phyloP scores from a whole-genome alignment of 2,329 filamentous ascomycete genomes.

The Penicillium concentricum region DNA sequence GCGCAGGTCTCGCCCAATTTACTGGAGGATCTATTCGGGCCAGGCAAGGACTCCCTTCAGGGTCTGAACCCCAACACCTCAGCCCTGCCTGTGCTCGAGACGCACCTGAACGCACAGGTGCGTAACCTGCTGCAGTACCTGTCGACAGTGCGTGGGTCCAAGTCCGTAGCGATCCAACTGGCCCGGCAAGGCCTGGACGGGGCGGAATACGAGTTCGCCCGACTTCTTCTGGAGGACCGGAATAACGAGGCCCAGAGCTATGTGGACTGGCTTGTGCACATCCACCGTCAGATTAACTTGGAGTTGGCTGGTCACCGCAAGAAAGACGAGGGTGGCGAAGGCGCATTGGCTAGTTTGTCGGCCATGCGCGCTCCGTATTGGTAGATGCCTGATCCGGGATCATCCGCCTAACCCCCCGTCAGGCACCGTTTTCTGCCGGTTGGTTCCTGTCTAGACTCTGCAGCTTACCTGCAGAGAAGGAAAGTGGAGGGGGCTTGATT shows the following conservation, averaged over 20 bases:
- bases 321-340: slow-evolving; percentile 46
- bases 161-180: slow-evolving; percentile 84
- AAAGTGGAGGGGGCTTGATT: neutral
- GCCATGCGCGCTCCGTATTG: slow-evolving; percentile 49
- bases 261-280: slow-evolving; percentile 95
- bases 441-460: slow-evolving; percentile 6
- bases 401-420: neutral
- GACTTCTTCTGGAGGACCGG: slow-evolving; percentile 85
- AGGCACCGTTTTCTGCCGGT: neutral
- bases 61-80: slow-evolving; percentile 78
- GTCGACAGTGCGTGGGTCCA: slow-evolving; percentile 74
- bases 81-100: slow-evolving; percentile 78
- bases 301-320: slow-evolving; percentile 62
- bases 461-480: slow-evolving; percentile 1
- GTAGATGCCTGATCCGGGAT: slow-evolving; percentile 24
- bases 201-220: slow-evolving; percentile 93
- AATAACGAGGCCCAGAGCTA: slow-evolving; percentile 98
- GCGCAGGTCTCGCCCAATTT: slow-evolving; percentile 89
- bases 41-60: slow-evolving; percentile 68
- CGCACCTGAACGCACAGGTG: slow-evolving; percentile 90
- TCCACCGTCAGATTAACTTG: slow-evolving; percentile 88
- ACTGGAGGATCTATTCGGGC: slow-evolving; percentile 84
- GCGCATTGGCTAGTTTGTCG: slow-evolving; percentile 46
- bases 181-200: slow-evolving; percentile 91
- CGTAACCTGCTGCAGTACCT: slow-evolving; percentile 91